These are phyloP conservation scores for Albifimbria verrucaria DNA, from an alignment of 2,329 filamentous ascomycete species.

Conservation along the genomic window DNA sequence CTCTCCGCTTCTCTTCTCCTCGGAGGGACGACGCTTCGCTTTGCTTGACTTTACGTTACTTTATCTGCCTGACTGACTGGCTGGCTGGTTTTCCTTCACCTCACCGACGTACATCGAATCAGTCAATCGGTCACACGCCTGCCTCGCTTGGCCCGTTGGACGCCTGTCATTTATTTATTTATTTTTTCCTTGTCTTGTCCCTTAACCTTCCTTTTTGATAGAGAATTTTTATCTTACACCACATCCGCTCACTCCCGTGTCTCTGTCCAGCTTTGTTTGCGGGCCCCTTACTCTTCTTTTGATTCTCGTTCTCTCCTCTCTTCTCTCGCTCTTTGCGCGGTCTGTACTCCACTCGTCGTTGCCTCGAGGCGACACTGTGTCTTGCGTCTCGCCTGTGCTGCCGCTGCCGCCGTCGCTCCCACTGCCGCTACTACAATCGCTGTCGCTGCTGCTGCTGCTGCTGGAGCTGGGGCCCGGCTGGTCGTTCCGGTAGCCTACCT, in stretches of 20 bases:
- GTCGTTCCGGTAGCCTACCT: background rate
- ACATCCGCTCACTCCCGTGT: slow-evolving; percentile 6
- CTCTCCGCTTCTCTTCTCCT: too few species aligned
- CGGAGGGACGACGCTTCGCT: too few species aligned
- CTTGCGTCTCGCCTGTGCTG: background rate
- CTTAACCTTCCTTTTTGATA: slow-evolving; percentile 9
- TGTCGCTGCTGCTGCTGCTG: background rate
- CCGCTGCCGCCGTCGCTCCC: background rate
- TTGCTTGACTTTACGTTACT: too few species aligned
- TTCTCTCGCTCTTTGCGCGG: background rate
- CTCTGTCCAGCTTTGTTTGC: slow-evolving; percentile 10
- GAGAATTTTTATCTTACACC: slow-evolving; percentile 10
- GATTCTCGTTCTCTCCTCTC: slow-evolving; percentile 2
- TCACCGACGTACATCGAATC: too few species aligned
- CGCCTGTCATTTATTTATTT: too few species aligned
- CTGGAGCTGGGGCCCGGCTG: background rate
- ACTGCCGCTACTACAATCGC: background rate
- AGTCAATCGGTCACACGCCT: too few species aligned
- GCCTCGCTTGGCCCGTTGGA: too few species aligned
- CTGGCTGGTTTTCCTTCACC: too few species aligned
- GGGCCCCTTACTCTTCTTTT: slow-evolving; percentile 5
- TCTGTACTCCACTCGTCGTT: background rate
- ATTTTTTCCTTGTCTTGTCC: background rate
- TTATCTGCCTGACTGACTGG: too few species aligned
- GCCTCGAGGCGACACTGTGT: background rate